Evolutionary conservation across 2,329 filamentous ascomycete genomes (phyloP), one percentile per base, ranked within the genome.

Genomic region (Epicoccum sorghinum): DNA sequence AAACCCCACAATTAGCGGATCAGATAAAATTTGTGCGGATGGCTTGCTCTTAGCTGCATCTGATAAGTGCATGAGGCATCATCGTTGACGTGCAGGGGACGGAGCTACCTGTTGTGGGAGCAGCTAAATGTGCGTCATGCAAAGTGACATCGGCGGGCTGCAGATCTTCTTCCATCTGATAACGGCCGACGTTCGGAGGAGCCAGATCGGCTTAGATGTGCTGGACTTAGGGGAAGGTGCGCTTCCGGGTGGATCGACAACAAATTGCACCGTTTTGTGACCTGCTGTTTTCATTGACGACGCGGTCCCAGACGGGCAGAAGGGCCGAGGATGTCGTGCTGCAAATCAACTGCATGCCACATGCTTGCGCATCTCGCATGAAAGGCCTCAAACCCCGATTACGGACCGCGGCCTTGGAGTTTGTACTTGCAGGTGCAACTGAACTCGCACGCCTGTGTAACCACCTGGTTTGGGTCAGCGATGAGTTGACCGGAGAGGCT

Each of bases 141-240:
- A 64, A 45, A 48, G 64, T 66, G 63, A 67, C 61, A 65, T 64
- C 57, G 57, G 46, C 46, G 48, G 46, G 50, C 24, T 58, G 57
- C 55, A 55, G 52, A 62, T 60, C 51, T 13, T 25, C 18, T 62
- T 64, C 41, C 57, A 70, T 70, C 67, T 69, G 66, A 70, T 70
- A 67, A 69, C 59, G 65, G 64, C 67, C 66, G 62, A 65, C 55
- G 43, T 55, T 69, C 66, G 63, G 67, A 64, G 54, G 39, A 49
- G 46, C 36, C 41, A 49, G 52, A 46, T 46, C 52, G 48, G 41
- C 52, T 22, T 24, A 7, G 10, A 27, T 30, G 29, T 36, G 23
- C n/a, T 6, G 14, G 12, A 3, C 29, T 50, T 18, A 25, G 32
- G 40, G 45, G 23, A 49, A 35, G 45, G 41, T 40, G 37, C 32